Conservation (phyloP, 257 asterid genomes). For the Mitragyna speciosa region DNA sequence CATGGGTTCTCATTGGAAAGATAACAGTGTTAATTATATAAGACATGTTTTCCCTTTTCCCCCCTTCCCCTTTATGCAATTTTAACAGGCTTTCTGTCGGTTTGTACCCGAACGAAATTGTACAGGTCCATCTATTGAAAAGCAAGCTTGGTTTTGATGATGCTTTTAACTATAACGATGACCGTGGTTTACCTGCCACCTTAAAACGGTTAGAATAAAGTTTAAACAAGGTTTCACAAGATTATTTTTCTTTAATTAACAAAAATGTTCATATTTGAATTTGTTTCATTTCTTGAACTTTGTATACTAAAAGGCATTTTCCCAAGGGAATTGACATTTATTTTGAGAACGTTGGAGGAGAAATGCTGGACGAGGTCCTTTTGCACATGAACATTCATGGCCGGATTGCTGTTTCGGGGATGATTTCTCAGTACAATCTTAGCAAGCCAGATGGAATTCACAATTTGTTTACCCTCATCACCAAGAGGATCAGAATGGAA, state of each 20-base stretch:
- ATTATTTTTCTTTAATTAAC: no score
- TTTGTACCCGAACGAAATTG: neutral
- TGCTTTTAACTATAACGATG: constrained; percentile 41
- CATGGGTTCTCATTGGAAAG: no score
- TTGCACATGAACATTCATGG: constrained; percentile 28
- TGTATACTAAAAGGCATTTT: constrained; percentile 19
- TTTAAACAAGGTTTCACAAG: no score
- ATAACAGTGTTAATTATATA: no score
- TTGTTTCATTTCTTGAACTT: neutral
- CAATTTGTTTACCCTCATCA: neutral
- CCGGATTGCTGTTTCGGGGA: constrained; percentile 20
- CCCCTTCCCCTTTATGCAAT: no score
- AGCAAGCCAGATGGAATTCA: neutral
- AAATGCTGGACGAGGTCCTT: constrained; percentile 30
- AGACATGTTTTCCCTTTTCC: no score
- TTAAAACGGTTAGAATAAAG: neutral
- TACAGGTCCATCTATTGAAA: constrained; percentile 35
- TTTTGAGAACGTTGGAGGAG: constrained; percentile 38
- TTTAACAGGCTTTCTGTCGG: neutral
- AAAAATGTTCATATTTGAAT: no score
- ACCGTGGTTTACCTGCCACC: constrained; percentile 14
- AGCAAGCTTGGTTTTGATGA: constrained; percentile 35
- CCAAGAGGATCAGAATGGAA: neutral
- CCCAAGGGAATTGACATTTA: constrained; percentile 37
- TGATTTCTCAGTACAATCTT: neutral